Base-by-base conservation (phyloP, 2,329 filamentous ascomycete species). In the Penicillium vulpinum region DNA sequence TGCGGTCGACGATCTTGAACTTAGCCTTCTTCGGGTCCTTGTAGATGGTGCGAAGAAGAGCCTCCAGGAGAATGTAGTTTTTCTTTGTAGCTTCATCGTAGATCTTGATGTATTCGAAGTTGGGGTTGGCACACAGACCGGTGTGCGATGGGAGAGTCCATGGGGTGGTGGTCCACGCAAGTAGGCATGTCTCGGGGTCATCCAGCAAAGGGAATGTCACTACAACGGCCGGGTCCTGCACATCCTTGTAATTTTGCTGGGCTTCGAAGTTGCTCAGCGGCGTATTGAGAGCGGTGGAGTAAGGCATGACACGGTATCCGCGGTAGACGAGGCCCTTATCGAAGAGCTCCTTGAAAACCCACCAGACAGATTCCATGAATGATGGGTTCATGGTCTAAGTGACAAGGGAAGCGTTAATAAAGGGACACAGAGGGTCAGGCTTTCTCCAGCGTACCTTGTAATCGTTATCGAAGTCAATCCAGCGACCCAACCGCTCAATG, bases 401-500 rank as follows among this genome's bases (percentile, higher is more conserved):
- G 15, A 24, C n/a, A 43, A 45, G 10, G 29, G 26, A 31, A 26
- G n/a, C 7, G 51, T 64, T 41, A 62, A 56, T 38, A 35, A 41
- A 9, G 11, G 31, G n/a, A n/a, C 22, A 13, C 28, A 44, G 24
- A 45, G n/a, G 18, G 13, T 13, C 18, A 38, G 4, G 36, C 5
- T 11, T 24, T 13, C 10, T 21, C n/a, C 15, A 22, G 52, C 69
- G 21, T 69, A 87, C 87, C 85, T 96, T 96, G 81, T 96, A 97
- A 74, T 97, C 91, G 67, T 96, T 94, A 76, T 97, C 93, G 67
- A 97, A 97, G 76, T 97, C 93, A 68, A 97, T 94, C 93, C 93
- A 97, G 56, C 93, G 88, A 55, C 93, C 93, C 39, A 97, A 78
- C 60, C 93, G 83, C 70, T 96, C 91, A 67, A 97, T 89, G 26